Evolutionary conservation across 2,329 filamentous ascomycete genomes (phyloP), one percentile per base, ranked within the genome.

Genomic region (Hypoxylon sp.): DNA sequence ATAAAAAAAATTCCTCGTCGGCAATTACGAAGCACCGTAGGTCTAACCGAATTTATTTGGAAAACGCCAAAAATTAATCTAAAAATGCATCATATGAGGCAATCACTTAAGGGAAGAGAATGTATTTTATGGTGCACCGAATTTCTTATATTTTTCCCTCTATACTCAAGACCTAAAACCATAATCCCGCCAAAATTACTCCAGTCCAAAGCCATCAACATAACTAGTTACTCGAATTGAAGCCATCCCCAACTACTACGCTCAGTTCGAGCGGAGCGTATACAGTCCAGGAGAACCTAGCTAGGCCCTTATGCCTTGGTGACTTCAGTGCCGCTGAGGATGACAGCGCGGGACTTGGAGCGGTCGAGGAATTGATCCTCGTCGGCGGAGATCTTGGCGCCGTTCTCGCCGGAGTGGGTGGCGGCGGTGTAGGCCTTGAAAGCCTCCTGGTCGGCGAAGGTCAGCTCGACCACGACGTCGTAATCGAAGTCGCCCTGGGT

Each of bases 281-380:
- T 34, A 11, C 30, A 23, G 28, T n/a, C n/a, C 23, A 25, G 11
- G 6, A 30, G 17, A 43, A 17, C 38, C 13, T 17, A 30, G 46
- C n/a, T 49, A 46, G 14, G 25, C 28, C 7, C 41, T 56, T 51
- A 34, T 14, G 13, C 28, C 51, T 60, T 65, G 13, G 68, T 71
- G 30, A 67, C 63, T 23, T 53, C 60, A 2, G 61, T 70, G 5
- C 63, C 59, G 34, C 68, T 68, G 23, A 70, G 17, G 21, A 67
- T 52, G 19, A 70, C 67, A 7, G 56, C 67, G n/a, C 67, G 60
- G 63, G 67, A 59, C 30, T 60, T 59, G 19, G 68, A 48, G 36
- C 71, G 68, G 30, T 74, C 72, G n/a, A 74, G 58, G 36, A 74
- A 73, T n/a, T 32, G 49, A 11, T 71, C 72, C 52, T 75, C 70